Conservation (phyloP, 176 grass and related monocot genomes). For the Tillandsia leiboldiana region DNA sequence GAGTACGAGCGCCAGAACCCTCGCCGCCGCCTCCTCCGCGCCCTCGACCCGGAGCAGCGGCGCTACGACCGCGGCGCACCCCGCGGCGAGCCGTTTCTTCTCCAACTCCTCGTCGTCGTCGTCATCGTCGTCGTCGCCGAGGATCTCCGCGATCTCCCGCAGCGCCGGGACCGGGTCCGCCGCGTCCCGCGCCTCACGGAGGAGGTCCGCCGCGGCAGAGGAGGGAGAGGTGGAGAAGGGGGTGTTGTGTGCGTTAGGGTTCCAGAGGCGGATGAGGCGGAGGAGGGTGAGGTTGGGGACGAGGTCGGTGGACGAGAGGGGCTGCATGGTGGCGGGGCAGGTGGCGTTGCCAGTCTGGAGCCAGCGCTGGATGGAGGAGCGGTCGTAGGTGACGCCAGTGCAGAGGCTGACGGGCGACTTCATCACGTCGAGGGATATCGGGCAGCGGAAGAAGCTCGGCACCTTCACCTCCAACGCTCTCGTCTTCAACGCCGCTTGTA, state of each 20-base stretch:
- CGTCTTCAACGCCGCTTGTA: neutral
- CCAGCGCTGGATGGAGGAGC: slow-evolving; percentile 80
- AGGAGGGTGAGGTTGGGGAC: slow-evolving; percentile 29
- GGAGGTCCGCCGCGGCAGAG: slow-evolving; percentile 23
- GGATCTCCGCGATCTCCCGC: slow-evolving; percentile 43
- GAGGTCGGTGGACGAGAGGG: slow-evolving; percentile 53
- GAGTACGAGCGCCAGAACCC: slow-evolving; percentile 41
- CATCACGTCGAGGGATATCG: slow-evolving; percentile 90
- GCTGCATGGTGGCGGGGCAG: slow-evolving; percentile 53
- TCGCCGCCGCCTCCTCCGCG: slow-evolving; percentile 26
- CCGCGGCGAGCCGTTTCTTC: slow-evolving; percentile 53
- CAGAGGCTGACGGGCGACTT: slow-evolving; percentile 54
- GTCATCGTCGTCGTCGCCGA: slow-evolving; percentile 56
- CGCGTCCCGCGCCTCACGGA: slow-evolving; percentile 24
- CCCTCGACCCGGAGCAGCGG: slow-evolving; percentile 31
- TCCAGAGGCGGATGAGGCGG: slow-evolving; percentile 11
- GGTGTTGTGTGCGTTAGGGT: neutral
- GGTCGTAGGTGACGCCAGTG: slow-evolving; percentile 72
- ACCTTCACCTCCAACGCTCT: slow-evolving; percentile 29
- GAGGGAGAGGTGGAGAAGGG: slow-evolving; percentile 4
- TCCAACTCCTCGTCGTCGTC: slow-evolving; percentile 75
- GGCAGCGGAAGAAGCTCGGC: slow-evolving; percentile 60
- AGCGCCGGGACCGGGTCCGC: slow-evolving; percentile 29
- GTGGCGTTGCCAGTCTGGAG: slow-evolving; percentile 65
- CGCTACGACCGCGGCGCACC: slow-evolving; percentile 34